These are phyloP conservation scores for Fraxinus latifolia DNA, from an alignment of 305 asterid species.

Conservation along the genomic window DNA sequence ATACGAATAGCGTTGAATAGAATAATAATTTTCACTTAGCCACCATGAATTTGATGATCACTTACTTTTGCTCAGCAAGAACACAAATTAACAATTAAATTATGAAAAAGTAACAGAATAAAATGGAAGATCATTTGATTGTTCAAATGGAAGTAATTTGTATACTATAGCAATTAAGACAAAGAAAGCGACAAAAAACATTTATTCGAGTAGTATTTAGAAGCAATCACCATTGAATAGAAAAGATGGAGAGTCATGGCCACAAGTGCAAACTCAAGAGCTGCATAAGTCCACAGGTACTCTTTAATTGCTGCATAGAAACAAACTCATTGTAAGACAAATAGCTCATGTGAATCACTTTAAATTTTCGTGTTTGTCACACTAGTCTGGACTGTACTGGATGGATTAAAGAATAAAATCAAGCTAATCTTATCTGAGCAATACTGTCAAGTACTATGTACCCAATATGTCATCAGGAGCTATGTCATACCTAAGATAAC, in stretches of 20 bases:
- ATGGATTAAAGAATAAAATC: background rate
- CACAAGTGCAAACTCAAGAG: constrained; percentile 72
- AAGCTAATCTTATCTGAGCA: background rate
- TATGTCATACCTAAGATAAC: constrained; percentile 52
- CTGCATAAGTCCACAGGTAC: constrained; percentile 78
- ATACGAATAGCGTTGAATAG: background rate
- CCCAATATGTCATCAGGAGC: background rate
- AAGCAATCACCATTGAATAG: constrained; percentile 59
- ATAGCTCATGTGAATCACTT: background rate
- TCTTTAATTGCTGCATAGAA: constrained; percentile 65
- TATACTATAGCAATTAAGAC: background rate
- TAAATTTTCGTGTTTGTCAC: background rate
- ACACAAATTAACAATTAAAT: background rate
- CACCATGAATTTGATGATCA: background rate
- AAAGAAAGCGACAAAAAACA: background rate
- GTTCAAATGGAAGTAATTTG: background rate
- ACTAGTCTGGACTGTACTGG: background rate
- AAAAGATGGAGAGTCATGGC: constrained; percentile 58
- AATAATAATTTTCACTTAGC: background rate
- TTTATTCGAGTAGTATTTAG: background rate
- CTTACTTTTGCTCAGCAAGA: background rate
- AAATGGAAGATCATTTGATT: background rate
- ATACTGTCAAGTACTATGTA: background rate
- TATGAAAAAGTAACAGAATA: background rate
- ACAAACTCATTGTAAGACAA: constrained; percentile 14